phyloP scores from a whole-genome alignment of 2,329 filamentous ascomycete species.

The Penicillium palitans region DNA sequence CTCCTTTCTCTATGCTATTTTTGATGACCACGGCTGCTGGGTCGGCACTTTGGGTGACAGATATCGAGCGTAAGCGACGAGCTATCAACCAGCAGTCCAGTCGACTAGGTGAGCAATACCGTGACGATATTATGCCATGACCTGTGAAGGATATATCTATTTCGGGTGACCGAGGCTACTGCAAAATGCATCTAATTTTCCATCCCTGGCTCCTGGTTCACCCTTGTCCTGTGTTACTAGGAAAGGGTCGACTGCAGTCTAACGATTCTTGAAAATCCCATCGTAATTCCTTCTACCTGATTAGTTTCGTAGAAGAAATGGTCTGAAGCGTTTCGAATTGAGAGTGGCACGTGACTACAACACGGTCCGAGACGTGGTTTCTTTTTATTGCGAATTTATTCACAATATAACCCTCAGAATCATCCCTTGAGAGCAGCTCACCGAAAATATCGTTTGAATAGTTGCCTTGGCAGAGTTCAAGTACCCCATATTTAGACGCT shows the following conservation, averaged over 20 bases:
- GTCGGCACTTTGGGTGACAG: constrained; percentile 80
- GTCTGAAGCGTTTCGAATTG: not conserved
- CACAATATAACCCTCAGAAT: not conserved
- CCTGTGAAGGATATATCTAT: not conserved
- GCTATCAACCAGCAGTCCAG: constrained; percentile 18
- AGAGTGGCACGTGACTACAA: not conserved
- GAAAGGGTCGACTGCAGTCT: not conserved
- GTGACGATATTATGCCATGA: constrained; percentile 37
- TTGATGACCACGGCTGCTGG: constrained; percentile 83
- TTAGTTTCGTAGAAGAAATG: not conserved
- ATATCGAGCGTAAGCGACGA: constrained; percentile 64
- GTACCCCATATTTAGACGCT: not conserved
- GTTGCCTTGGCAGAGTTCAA: not conserved
- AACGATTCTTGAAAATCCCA: not conserved
- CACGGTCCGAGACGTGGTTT: not conserved
- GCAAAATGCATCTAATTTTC: not conserved
- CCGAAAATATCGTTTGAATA: not conserved
- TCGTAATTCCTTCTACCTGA: not conserved
- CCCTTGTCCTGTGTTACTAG: not conserved
- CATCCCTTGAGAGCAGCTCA: not conserved
- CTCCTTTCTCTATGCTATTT: constrained; percentile 90
- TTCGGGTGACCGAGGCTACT: not conserved
- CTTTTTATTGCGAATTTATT: not conserved
- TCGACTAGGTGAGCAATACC: constrained; percentile 35
- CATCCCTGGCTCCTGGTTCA: not conserved